Evolutionary conservation across 2,329 filamentous ascomycete species (phyloP), one percentile per base, ranked within the genome.

Genomic region (Annulohypoxylon truncatum): DNA sequence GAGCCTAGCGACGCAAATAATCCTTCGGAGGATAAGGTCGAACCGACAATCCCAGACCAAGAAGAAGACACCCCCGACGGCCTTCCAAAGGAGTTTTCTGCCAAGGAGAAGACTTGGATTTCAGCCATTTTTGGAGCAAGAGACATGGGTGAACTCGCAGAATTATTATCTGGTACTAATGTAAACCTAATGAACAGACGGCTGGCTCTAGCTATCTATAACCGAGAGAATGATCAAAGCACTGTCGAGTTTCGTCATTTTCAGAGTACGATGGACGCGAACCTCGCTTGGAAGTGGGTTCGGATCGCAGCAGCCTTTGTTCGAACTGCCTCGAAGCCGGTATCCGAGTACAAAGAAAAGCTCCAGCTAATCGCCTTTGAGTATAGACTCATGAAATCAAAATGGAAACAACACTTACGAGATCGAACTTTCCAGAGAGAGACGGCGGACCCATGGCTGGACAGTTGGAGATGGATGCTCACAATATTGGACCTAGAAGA

Each of bases 201-300:
- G 15, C n/a, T 61, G 24, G 38, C 48, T n/a, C 26, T 61, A 12
- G 24, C 31, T 26, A 28, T 64, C 8, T 51, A 46, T 28, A 44
- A 44, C 24, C 40, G 55, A 26, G 48, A 50, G 15, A 13, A 64
- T 40, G 55, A 60, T 13, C 55, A 64, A 29, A 55, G 38, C 26
- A 60, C 61, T 7, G 42, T 64, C 20, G 61, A 60, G 20, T 64
- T 64, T 54, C 61, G 61, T 9, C 55, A 64, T 60, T 59, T 64
- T 18, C 61, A 64, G 22, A 50, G 54, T 24, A 64, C 55, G 26
- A 48, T 50, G 55, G 54, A 64, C 47, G 22, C 54, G 13, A 40
- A 51, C 6, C 33, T 64, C 12, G 55, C 42, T 29, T 60, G 48
- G 54, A 51, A 26, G 18, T 65, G 51, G 62, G 31, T 61, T 47